Evolutionary conservation across 2,329 filamentous ascomycete genomes (phyloP), one percentile per base, ranked within the genome.

Genomic region (Clarireedia sp.): DNA sequence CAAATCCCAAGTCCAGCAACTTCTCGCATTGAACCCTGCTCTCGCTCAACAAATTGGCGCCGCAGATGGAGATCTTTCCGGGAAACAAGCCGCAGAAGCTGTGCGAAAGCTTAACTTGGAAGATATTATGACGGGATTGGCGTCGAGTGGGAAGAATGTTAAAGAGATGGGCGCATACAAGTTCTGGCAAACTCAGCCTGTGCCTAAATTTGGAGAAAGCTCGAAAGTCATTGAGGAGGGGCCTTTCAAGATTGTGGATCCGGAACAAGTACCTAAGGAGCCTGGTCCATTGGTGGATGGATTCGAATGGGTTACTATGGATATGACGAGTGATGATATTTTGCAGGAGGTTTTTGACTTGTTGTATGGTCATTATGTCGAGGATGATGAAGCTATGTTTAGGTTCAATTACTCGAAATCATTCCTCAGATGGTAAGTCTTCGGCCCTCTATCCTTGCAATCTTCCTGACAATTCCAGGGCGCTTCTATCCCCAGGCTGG

Each of bases 111-210:
- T 89, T 68, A 85, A 78, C 61, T 73, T 89, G 54, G 79, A 84
- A 67, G 85, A 89, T 60, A 81, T 89, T 67, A 81, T 89, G 79
- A 88, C 86, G 1, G 86, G 86, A 0, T 72, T 89, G 66, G 86
- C 90, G 16, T 77, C 89, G 7, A 84, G 82, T 59, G 88, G 87
- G 55, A 95, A 94, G 78, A 95, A 95, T 67, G 85, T 83, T 64
- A 96, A 96, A 75, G 91, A 96, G 68, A 96, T 96, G 90, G 90
- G 86, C 6, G 89, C 86, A 57, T 96, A 97, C 79, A 96, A 95
- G 73, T 99, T 99, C 75, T 99, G 94, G 94, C 85, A 90, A 71
- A 99, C 94, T 47, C 94, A 99, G 72, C 94, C 94, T 0, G 94
- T 99, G 57, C 88, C 89, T 50, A 86, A 85, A 67, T 96, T 97